Conservation (phyloP, 2,329 filamentous ascomycete genomes). For the Aureobasidium sp. region DNA sequence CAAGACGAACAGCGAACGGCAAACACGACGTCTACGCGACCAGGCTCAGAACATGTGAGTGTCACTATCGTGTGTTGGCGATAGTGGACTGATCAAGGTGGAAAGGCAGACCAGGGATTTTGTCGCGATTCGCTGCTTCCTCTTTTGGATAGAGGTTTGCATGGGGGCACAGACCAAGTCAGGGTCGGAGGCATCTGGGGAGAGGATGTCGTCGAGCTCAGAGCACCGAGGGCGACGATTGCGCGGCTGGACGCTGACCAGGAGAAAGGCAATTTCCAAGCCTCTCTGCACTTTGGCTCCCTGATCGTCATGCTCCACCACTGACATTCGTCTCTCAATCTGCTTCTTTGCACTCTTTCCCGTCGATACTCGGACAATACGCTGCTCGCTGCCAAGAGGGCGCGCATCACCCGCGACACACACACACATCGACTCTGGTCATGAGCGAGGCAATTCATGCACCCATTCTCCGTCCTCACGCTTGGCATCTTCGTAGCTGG, state of each 20-base stretch:
- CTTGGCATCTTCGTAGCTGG: conserved; percentile 98
- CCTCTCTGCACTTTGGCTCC: background rate
- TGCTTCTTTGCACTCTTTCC: background rate
- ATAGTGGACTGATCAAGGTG: background rate
- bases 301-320: background rate
- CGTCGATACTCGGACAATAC: background rate
- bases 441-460: conserved; percentile 56
- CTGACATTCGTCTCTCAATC: background rate
- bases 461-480: conserved; percentile 93
- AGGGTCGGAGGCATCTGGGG: background rate
- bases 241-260: conserved; percentile 3
- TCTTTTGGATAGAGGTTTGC: conserved; percentile 7
- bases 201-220: background rate
- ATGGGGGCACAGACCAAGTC: background rate
- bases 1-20: background rate
- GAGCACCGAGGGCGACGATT: background rate
- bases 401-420: conserved; percentile 5
- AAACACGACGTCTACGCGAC: background rate
- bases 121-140: conserved; percentile 3
- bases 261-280: conserved; percentile 13
- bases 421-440: conserved; percentile 10
- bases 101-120: background rate
- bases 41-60: background rate
- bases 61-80: background rate
- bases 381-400: conserved; percentile 14